Evolutionary conservation across 176 grass and related monocot genomes (phyloP), one percentile per base, ranked within the genome.

Genomic region (Oryza coarctata): DNA sequence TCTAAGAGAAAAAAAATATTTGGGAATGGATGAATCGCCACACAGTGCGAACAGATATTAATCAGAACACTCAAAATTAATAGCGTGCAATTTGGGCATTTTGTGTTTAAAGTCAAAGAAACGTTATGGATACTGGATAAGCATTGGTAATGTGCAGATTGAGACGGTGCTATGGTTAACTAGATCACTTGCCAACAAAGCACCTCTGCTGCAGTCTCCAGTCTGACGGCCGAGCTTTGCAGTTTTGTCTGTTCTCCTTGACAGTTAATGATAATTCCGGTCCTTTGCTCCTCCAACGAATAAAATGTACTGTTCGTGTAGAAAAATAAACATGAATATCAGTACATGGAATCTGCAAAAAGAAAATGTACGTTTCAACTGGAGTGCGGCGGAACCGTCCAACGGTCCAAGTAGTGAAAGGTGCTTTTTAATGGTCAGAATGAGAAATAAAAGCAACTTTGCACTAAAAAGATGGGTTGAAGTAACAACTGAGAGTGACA

Each of bases 141-240:
- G 15, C 28, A 60, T 23, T 26, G 20, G 30, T 18, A 61, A n/a
- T n/a, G 76, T 34, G 68, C n/a, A 61, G 61, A 68, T 6, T 27
- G 65, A 71, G 75, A 77, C 35, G 14, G 38, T 63, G 66, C 40
- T 73, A 78, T 66, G 43, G 78, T 50, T 30, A 77, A 77, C 3
- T 77, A 25, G 30, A 78, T 77, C 72, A 49, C 79, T 82, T 87
- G 85, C n/a, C 18, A 50, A 30, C 57, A 65, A 67, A 62, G 78
- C 71, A 23, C 69, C 35, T 43, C 31, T 28, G 45, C 18, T 58
- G 23, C 15, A 58, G 52, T 58, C 22, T 0, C 18, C 22, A 45
- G 73, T 28, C 55, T 30, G 31, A 66, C 31, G 40, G 47, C 12
- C 73, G 39, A 15, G 35, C 9, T 17, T 17, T 14, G 4, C 31